These are phyloP conservation scores for Globisporangium cederbergense DNA, from an alignment of 352 stramenopile genomes.

Conservation along the genomic window DNA sequence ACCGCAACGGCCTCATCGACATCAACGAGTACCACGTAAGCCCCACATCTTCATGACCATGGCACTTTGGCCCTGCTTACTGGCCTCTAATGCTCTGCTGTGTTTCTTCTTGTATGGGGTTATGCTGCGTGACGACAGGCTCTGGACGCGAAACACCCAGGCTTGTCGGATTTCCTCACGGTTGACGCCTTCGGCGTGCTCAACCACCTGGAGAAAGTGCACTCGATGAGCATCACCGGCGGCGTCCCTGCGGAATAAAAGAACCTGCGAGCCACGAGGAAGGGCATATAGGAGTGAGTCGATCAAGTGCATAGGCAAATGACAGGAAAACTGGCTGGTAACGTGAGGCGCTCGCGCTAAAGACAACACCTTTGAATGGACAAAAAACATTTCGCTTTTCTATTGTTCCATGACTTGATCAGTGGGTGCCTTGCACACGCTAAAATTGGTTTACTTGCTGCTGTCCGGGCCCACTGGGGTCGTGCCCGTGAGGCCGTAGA, in stretches of 20 bases:
- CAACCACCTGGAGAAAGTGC: conserved; percentile 81
- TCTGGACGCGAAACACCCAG: conserved; percentile 77
- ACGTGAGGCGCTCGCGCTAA: not conserved
- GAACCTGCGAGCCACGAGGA: not conserved
- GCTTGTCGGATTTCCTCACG: conserved; percentile 83
- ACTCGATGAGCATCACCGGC: conserved; percentile 58
- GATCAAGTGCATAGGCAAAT: not conserved
- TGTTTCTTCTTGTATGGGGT: too few relatives aligned
- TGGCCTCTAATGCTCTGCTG: too few relatives aligned
- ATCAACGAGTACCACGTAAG: conserved; percentile 75
- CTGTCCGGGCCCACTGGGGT: conserved; percentile 41
- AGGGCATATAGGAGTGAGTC: not conserved
- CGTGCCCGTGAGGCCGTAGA: conserved; percentile 81
- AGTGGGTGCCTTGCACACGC: not conserved
- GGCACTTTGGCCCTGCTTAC: too few relatives aligned
- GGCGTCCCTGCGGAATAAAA: conserved; percentile 17
- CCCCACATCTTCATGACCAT: not conserved
- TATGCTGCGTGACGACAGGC: conserved; percentile 27
- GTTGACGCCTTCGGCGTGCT: conserved; percentile 81
- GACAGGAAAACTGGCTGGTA: not conserved
- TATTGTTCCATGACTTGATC: conserved; percentile 7
- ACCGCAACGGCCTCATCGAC: conserved; percentile 76
- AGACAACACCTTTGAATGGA: not conserved
- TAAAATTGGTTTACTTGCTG: conserved; percentile 35
- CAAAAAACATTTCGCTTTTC: conserved; percentile 1